Evolutionary conservation across 805 yeast species (phyloP).

Genomic region (Ogataea kodamae): DNA sequence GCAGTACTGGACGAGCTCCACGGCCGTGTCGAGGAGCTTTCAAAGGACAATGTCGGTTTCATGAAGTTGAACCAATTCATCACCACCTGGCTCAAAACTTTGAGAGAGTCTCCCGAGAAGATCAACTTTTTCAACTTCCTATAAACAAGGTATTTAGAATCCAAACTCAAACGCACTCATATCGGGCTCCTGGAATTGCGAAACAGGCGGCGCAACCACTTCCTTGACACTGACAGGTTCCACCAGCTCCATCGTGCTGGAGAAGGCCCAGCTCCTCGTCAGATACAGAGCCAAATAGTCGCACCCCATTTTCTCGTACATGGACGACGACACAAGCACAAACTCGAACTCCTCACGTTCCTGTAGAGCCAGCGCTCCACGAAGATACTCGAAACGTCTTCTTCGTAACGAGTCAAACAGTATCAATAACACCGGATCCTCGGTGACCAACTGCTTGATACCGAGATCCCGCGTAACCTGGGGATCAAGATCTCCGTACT

Average conservation of each 20-base stretch:
- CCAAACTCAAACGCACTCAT: slow-evolving; percentile 70
- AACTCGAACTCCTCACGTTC: slow-evolving; percentile 54
- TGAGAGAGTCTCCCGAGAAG: slow-evolving; percentile 19
- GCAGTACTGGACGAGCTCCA: slow-evolving; percentile 5
- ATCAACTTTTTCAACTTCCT: slow-evolving; percentile 20
- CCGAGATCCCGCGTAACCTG: slow-evolving; percentile 36
- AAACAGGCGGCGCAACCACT: slow-evolving; percentile 43
- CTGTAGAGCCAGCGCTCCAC: slow-evolving; percentile 46
- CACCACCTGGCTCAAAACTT: slow-evolving; percentile 19
- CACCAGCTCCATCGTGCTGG: neutral
- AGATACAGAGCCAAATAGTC: slow-evolving; percentile 67
- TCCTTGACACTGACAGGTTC: slow-evolving; percentile 13
- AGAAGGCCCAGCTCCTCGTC: slow-evolving; percentile 66
- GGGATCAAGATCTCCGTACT: slow-evolving; percentile 28
- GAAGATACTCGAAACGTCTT: slow-evolving; percentile 45
- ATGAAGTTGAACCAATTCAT: slow-evolving; percentile 14
- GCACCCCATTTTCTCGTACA: slow-evolving; percentile 88
- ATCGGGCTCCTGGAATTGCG: slow-evolving; percentile 66
- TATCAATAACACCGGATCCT: slow-evolving; percentile 78
- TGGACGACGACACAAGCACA: slow-evolving; percentile 57
- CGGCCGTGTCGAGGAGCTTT: slow-evolving; percentile 3
- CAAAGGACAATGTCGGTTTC: slow-evolving; percentile 14
- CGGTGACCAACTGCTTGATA: slow-evolving; percentile 35
- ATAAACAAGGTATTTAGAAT: slow-evolving; percentile 14
- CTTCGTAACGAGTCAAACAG: slow-evolving; percentile 61